Percentiles rank a stretch among this genome's conserved stretches.
Evolutionary conservation across 345 rosid genomes (phyloP).

Genomic region (Hypericum perforatum): DNA sequence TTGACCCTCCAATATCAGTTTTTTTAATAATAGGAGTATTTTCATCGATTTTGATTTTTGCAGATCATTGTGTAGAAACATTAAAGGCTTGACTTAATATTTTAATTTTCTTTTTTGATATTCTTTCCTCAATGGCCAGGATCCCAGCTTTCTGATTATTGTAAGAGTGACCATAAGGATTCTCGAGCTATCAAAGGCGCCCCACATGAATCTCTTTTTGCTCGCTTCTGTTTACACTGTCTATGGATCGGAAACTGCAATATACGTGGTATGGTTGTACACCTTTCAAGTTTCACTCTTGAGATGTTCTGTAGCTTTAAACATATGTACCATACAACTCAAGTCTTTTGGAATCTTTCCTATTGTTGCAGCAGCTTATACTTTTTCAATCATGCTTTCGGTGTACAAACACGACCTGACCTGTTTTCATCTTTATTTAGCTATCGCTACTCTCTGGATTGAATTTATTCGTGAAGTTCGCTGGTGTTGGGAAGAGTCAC

Average conservation of each 20-base stretch:
- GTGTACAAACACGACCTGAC: not conserved
- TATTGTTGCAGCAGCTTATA: too few relatives aligned
- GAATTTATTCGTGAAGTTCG: conserved; percentile 96
- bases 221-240: conserved; percentile 74
- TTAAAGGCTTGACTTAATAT: not conserved
- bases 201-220: conserved; percentile 66
- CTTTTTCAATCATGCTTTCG: not conserved
- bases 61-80: not conserved
- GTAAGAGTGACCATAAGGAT: conserved; percentile 50
- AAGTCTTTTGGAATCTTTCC: too few relatives aligned
- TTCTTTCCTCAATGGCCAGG: conserved; percentile 26
- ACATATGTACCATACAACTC: not conserved
- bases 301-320: not conserved
- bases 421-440: conserved; percentile 28
- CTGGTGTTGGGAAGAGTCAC: conserved; percentile 97
- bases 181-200: conserved; percentile 89
- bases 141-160: conserved; percentile 32
- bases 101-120: not conserved
- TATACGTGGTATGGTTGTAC: conserved; percentile 57
- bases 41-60: too few relatives aligned
- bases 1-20: too few relatives aligned
- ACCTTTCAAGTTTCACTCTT: conserved; percentile 1
- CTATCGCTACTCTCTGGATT: conserved; percentile 85
- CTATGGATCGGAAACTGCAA: conserved; percentile 92
- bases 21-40: too few relatives aligned